Percentiles rank a stretch among this genome's conserved stretches.
Conservation (phyloP, 129 eudicot genomes). For the Escallonia herrerae region DNA sequence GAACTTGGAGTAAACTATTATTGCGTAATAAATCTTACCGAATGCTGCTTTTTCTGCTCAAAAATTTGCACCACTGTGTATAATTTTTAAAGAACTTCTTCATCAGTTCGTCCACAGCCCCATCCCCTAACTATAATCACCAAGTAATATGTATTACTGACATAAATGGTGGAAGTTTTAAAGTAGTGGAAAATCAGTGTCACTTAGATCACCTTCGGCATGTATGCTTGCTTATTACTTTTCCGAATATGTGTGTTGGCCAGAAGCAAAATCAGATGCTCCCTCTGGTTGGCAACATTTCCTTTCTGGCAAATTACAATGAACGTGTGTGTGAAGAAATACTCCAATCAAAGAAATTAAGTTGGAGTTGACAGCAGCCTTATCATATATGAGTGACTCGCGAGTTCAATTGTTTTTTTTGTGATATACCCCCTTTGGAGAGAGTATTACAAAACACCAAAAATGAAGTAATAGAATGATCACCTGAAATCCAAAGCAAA, state of each 20-base stretch:
- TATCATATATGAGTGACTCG: background rate
- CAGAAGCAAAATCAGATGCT: conserved; percentile 83
- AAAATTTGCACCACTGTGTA: conserved; percentile 92
- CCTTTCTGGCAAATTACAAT: conserved; percentile 55
- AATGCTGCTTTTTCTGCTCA: conserved; percentile 66
- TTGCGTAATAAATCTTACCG: conserved; percentile 29
- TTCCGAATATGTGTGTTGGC: conserved; percentile 75
- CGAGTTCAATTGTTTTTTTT: background rate
- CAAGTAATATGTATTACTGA: conserved; percentile 5
- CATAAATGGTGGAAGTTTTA: background rate
- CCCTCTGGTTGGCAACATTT: conserved; percentile 89
- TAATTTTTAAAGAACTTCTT: conserved; percentile 91
- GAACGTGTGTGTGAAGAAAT: background rate
- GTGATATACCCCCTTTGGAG: background rate
- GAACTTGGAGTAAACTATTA: background rate
- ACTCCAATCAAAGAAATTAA: background rate
- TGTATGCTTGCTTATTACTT: conserved; percentile 36
- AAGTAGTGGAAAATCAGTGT: background rate
- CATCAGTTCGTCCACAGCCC: conserved; percentile 75
- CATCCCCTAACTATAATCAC: conserved; percentile 63
- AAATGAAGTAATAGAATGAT: background rate
- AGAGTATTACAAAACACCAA: background rate
- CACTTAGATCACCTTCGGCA: conserved; percentile 38
- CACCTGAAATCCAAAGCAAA: conserved; percentile 84
- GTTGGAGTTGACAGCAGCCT: background rate